Evolutionary conservation across 2,329 filamentous ascomycete genomes (phyloP), one percentile per base, ranked within the genome.

Genomic region (Botryosphaeria dothidea): DNA sequence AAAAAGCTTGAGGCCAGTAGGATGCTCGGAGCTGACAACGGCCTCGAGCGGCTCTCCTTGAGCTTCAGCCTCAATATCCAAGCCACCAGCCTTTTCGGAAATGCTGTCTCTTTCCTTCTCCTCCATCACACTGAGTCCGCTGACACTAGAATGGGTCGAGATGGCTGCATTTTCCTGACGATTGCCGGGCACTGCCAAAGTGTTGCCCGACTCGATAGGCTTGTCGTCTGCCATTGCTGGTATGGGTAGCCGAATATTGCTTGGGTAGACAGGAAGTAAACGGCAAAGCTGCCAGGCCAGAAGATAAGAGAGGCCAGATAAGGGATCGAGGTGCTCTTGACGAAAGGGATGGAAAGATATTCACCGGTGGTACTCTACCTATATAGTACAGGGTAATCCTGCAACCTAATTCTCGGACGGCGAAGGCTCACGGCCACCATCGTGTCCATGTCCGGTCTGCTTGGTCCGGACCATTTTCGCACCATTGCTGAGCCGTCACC

Each of bases 1-100:
- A 11, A 69, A 31, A 0, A 75, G 66, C 31, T 71, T 67, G 2
- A 70, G 43, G n/a, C 70, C 70, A n/a, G 67, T 67, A 11, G 71
- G 69, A 21, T 70, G 69, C 45, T 67, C 64, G 5, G 57, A 60
- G 45, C 63, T 61, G 13, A 65, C 56, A 19, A 61, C 54, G 17
- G 63, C 54, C 36, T 65, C 63, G n/a, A 61, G 63, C 45, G 61
- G 38, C 34, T 58, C 51, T 58, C 45, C 52, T 21, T 58, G 27
- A 4, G 51, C 43, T 13, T 38, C 51, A 23, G 61, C 48, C n/a
- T 64, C 62, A 52, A 64, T 23, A 29, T 64, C 62, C 3, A 46
- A 54, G 6, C 21, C 31, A 7, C n/a, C 41, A 8, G 25, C 63
- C 34, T 61, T 65, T n/a, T 61, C 63, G 23, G 25, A 48, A 7